phyloP scores from a whole-genome alignment of 1,284 basidiomycete genomes.

The Trichosporon sp. region DNA sequence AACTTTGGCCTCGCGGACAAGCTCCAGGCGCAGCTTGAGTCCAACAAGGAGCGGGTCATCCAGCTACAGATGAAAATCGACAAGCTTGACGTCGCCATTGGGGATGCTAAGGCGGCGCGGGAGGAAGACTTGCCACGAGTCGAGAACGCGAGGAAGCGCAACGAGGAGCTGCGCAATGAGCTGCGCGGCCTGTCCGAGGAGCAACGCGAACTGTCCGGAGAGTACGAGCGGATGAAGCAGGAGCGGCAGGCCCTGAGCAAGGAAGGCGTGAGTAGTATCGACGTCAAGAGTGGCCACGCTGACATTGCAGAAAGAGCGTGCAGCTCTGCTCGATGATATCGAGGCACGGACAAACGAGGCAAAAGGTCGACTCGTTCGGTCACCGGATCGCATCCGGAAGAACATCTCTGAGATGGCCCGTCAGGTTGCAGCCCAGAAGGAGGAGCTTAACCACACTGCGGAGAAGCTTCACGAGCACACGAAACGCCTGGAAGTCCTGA shows the following conservation, averaged over 20 bases:
- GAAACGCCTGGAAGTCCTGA: conserved; percentile 69
- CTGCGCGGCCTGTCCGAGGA: conserved; percentile 66
- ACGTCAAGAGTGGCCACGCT: not conserved
- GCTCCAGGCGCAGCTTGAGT: conserved; percentile 19
- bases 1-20: conserved; percentile 39
- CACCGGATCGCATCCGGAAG: conserved; percentile 78
- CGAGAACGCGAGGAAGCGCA: conserved; percentile 65
- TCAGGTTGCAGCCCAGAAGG: conserved; percentile 65
- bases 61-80: conserved; percentile 62
- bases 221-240: conserved; percentile 65
- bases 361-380: conserved; percentile 75
- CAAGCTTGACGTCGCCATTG: conserved; percentile 63
- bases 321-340: conserved; percentile 36
- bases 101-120: conserved; percentile 67
- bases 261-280: conserved; percentile 26
- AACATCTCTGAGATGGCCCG: conserved; percentile 72
- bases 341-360: conserved; percentile 61
- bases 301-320: conserved; percentile 3
- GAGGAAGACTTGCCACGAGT: conserved; percentile 71
- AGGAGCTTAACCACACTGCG: conserved; percentile 64
- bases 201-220: conserved; percentile 62
- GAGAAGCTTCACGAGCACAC: conserved; percentile 73
- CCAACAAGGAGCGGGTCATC: conserved; percentile 28
- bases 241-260: conserved; percentile 56
- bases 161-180: conserved; percentile 65